phyloP scores from a whole-genome alignment of 2,329 filamentous ascomycete genomes.

The Mollisiaceae sp. region DNA sequence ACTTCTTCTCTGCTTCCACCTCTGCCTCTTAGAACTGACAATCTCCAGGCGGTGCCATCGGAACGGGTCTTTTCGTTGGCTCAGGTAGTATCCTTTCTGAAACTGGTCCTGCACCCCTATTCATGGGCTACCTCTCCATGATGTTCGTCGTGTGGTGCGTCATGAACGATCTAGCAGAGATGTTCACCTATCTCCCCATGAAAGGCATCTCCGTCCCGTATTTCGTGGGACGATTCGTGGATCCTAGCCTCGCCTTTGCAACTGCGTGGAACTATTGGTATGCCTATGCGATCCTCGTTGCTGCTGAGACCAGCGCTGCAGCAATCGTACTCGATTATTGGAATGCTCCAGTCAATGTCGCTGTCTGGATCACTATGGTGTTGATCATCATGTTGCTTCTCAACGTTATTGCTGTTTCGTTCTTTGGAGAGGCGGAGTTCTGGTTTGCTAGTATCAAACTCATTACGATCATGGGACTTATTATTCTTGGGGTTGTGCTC shows the following conservation, averaged over 20 bases:
- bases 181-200: constrained; percentile 60
- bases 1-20: background rate
- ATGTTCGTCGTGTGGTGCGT: constrained; percentile 58
- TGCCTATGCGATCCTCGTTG: constrained; percentile 56
- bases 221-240: constrained; percentile 60
- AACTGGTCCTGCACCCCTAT: constrained; percentile 67
- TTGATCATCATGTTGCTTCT: constrained; percentile 19
- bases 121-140: constrained; percentile 70
- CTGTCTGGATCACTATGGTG: constrained; percentile 23
- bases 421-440: constrained; percentile 26
- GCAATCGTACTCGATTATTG: constrained; percentile 66
- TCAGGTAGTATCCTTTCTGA: constrained; percentile 60
- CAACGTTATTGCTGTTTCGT: constrained; percentile 22
- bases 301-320: constrained; percentile 62
- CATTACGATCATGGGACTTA: constrained; percentile 60
- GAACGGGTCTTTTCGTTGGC: constrained; percentile 68
- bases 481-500: constrained; percentile 46
- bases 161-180: constrained; percentile 61
- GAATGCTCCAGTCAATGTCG: constrained; percentile 55
- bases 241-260: constrained; percentile 40
- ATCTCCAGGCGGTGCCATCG: constrained; percentile 57
- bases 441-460: constrained; percentile 39
- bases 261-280: constrained; percentile 51
- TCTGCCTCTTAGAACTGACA: constrained; percentile 16
- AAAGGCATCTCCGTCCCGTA: constrained; percentile 62